These are phyloP conservation scores for Cicer yamashitae DNA, from an alignment of 306 rosid genomes.

Conservation along the genomic window DNA sequence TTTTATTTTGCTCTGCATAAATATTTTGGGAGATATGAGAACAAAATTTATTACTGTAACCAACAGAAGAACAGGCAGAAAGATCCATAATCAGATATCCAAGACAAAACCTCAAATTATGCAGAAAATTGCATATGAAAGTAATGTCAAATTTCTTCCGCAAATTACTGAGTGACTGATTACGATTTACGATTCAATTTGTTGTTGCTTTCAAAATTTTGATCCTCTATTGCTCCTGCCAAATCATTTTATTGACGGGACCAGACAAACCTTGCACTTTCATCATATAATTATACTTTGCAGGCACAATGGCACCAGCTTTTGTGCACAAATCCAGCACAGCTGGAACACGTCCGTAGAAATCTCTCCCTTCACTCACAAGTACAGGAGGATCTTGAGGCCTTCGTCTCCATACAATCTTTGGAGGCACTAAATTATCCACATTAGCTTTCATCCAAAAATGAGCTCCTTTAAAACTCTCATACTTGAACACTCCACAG, in stretches of 20 bases:
- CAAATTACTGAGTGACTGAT: constrained; percentile 16
- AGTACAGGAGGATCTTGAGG: constrained; percentile 86
- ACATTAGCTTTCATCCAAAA: constrained; percentile 80
- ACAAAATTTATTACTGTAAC: constrained; percentile 26
- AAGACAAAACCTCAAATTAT: constrained; percentile 37
- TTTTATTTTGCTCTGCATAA: constrained; percentile 36
- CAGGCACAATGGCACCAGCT: constrained; percentile 69
- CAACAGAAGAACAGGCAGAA: constrained; percentile 21
- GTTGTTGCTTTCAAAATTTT: constrained; percentile 28
- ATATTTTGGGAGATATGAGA: constrained; percentile 8
- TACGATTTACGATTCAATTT: constrained; percentile 24
- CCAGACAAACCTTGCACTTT: constrained; percentile 72
- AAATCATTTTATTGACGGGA: constrained; percentile 28
- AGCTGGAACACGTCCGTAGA: constrained; percentile 80
- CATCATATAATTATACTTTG: constrained; percentile 73
- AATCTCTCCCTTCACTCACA: constrained; percentile 64
- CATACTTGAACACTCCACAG: constrained; percentile 82
- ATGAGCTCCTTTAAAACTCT: constrained; percentile 81
- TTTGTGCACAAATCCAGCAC: constrained; percentile 77
- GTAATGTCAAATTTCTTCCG: constrained; percentile 27
- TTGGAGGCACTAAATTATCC: constrained; percentile 82
- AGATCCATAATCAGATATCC: constrained; percentile 43
- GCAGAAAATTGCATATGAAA: constrained; percentile 18
- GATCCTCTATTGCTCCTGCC: constrained; percentile 9
- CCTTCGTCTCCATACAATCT: constrained; percentile 72